Evolutionary conservation across 164 flowering plant species (phyloP).

Genomic region (Aristolochia contorta): DNA sequence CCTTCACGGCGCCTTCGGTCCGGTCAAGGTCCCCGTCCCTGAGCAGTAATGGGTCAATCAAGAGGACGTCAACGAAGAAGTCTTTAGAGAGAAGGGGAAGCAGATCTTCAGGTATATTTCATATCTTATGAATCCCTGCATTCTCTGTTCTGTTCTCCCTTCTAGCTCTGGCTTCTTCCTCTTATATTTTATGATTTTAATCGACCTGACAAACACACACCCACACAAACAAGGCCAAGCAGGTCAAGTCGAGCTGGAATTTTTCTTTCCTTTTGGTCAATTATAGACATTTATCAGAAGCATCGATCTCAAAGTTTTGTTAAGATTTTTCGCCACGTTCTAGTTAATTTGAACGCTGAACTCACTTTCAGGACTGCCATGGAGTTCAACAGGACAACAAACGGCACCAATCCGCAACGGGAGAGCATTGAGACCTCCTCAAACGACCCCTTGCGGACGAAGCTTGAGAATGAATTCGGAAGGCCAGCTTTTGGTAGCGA

Average conservation of each 20-base stretch:
- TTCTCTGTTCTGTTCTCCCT: not conserved
- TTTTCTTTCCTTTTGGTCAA: too few relatives aligned
- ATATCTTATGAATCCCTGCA: not conserved
- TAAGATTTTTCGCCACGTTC: too few relatives aligned
- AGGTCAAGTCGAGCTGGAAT: too few relatives aligned
- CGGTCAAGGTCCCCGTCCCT: conserved; percentile 13
- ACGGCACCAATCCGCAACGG: conserved; percentile 38
- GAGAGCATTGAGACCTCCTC: conserved; percentile 49
- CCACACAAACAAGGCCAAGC: too few relatives aligned
- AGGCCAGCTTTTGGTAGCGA: conserved; percentile 20
- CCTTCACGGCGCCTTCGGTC: conserved; percentile 8
- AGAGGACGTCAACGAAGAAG: conserved; percentile 26
- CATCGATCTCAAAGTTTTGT: too few relatives aligned
- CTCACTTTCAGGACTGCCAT: not conserved
- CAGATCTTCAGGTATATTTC: conserved; percentile 32
- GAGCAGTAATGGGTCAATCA: conserved; percentile 20
- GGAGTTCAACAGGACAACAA: conserved; percentile 21
- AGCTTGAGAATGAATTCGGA: conserved; percentile 36
- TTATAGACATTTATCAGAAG: too few relatives aligned
- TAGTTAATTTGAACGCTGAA: too few relatives aligned
- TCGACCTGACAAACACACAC: too few relatives aligned
- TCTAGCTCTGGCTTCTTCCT: not conserved
- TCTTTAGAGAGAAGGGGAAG: conserved; percentile 23
- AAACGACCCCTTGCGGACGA: conserved; percentile 26
- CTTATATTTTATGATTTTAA: not conserved